Evolutionary conservation across 371 early-diverging fungal species (phyloP), one percentile per base, ranked within the genome.

Genomic region (Lichtheimia ornata): DNA sequence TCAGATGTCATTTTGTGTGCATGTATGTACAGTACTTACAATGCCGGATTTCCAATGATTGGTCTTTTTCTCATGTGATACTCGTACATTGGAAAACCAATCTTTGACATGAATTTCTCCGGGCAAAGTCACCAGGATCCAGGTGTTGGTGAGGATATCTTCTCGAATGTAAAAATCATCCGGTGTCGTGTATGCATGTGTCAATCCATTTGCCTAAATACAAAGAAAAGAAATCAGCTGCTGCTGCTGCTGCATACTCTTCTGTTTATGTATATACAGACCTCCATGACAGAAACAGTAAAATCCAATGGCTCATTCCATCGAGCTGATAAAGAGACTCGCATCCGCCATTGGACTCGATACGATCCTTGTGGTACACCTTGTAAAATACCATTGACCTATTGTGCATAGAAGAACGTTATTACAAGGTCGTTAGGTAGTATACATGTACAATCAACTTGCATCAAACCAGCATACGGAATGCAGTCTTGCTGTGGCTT

Each of bases 401-500:
- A 15, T 25, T 25, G 9, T 30, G 7, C 30, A 35, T 35, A 35
- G 11, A 9, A 9, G 2, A n/a, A n/a, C n/a, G 9, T 9, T 35
- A 35, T 11, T 11, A 35, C 11, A 35, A 9, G 35, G 35, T 35
- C 35, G 11, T 35, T 35, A 11, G 4, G 35, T 35, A 35, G 11
- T 35, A 35, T 27, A 7, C 1, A 22, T 22, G 22, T 11, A 41
- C 17, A 24, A 20, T 27, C 22, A 22, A 35, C 53, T 24, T 66
- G 74, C 72, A 64, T 72, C 72, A 64, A 77, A 65, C 71, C 72
- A 72, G 58, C 74, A 74, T 15, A 77, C 72, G n/a, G 74, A 72
- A 17, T 62, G 50, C 25, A 77, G 47, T 22, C 69, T 62, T 2
- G 72, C 74, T 14, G 71, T 49, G 15, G 50, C 60, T 18, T 74